These are phyloP conservation scores for Aspergillus nanangensis DNA, from an alignment of 495 filamentous ascomycete species.

Conservation along the genomic window DNA sequence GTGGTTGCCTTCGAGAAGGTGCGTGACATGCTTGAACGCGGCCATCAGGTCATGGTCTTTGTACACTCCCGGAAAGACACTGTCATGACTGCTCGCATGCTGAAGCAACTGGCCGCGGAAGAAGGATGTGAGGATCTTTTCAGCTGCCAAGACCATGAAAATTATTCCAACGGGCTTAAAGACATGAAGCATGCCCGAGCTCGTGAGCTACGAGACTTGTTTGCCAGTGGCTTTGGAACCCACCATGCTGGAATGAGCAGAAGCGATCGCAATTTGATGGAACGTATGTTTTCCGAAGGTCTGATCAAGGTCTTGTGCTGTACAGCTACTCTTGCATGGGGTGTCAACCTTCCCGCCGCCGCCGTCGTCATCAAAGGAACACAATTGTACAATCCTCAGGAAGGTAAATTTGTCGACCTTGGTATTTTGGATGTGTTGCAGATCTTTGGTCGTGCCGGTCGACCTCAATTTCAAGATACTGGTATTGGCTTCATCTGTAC, in stretches of 20 bases:
- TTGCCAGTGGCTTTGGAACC: conserved; percentile 85
- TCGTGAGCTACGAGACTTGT: conserved; percentile 79
- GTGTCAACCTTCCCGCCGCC: conserved; percentile 96
- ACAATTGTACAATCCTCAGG: conserved; percentile 91
- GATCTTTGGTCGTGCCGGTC: conserved; percentile 96
- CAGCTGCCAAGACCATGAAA: conserved; percentile 59
- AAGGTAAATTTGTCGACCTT: conserved; percentile 93
- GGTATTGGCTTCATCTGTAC: conserved; percentile 98
- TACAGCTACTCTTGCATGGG: conserved; percentile 97
- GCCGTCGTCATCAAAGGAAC: conserved; percentile 98
- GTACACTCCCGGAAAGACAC: conserved; percentile 97
- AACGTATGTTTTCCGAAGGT: conserved; percentile 82
- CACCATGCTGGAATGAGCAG: conserved; percentile 96
- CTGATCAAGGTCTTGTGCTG: conserved; percentile 94
- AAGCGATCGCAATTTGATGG: conserved; percentile 89
- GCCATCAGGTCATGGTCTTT: conserved; percentile 98
- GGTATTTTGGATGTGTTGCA: conserved; percentile 97
- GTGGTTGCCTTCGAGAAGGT: conserved; percentile 86
- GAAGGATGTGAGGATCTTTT: conserved; percentile 73
- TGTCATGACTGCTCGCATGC: conserved; percentile 75
- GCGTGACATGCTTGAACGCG: conserved; percentile 79
- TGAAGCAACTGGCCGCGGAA: conserved; percentile 83
- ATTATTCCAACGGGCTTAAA: conserved; percentile 66
- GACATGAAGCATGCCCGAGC: conserved; percentile 82
- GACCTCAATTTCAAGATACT: conserved; percentile 92